Evolutionary conservation across 1,139 yeast genomes (phyloP).

Genomic region (Yamadazyma epiphylla): DNA sequence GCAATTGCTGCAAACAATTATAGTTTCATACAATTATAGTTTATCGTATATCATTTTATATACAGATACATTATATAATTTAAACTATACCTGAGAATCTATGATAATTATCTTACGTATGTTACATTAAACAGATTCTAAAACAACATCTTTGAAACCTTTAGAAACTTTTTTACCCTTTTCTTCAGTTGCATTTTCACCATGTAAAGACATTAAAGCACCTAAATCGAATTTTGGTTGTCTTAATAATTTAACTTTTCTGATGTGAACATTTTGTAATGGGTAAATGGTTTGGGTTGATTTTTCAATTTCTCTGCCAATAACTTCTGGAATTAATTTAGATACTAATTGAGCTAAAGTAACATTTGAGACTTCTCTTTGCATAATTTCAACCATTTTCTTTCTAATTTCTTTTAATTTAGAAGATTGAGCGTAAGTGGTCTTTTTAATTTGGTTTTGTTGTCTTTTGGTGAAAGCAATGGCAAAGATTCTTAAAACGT

Average conservation of each 20-base stretch:
- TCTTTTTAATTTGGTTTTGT: slow-evolving; percentile 49
- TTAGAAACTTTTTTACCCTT: slow-evolving; percentile 50
- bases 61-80: too few species aligned
- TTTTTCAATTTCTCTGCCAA: slow-evolving; percentile 53
- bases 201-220: slow-evolving; percentile 49
- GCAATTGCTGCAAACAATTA: too few species aligned
- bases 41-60: too few species aligned
- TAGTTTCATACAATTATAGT: too few species aligned
- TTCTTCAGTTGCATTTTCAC: slow-evolving; percentile 49
- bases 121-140: slow-evolving; percentile 37
- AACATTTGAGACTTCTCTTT: slow-evolving; percentile 49
- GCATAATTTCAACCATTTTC: slow-evolving; percentile 50
- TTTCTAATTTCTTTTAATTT: slow-evolving; percentile 51
- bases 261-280: slow-evolving; percentile 50
- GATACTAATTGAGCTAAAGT: slow-evolving; percentile 50
- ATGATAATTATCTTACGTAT: too few species aligned
- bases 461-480: slow-evolving; percentile 54
- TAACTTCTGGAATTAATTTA: slow-evolving; percentile 51
- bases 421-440: slow-evolving; percentile 49
- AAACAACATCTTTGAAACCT: slow-evolving; percentile 48
- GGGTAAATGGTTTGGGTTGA: slow-evolving; percentile 50
- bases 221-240: slow-evolving; percentile 53
- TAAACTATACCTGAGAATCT: too few species aligned
- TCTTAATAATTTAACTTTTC: slow-evolving; percentile 51
- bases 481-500: slow-evolving; percentile 48